Base-by-base conservation (phyloP, 164 flowering plant genomes). In the Vitis cinerea region DNA sequence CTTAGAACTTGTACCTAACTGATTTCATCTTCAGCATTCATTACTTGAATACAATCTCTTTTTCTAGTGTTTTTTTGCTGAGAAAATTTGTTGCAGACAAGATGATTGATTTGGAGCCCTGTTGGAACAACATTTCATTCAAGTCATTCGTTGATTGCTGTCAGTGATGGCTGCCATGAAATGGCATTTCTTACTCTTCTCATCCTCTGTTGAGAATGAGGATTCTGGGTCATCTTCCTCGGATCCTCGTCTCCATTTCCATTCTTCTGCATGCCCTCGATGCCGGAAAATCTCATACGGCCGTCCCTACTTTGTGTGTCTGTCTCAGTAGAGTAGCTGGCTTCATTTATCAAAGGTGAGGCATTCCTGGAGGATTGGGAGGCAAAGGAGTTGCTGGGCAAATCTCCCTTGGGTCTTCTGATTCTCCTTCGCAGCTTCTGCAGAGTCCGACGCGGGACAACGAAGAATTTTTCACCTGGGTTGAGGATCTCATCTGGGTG, bases 371-470 rank as follows among this genome's bases (percentile, higher is more conserved):
- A 54, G 16, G 58, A 51, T 30, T 58, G 12, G 19, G 66, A 62
- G 7, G 15, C 27, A 68, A 59, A 68, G 50, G 64, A 68, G n/a
- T n/a, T 14, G 2, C 16, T 31, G 31, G 61, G 15, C 3, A 27
- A 1, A 2, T 61, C 61, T 31, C 27, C 31, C 15, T 12, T 14
- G 4, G 71, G 72, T 50, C 55, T 75, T 13, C 47, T 56, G 29
- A 74, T 75, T 27, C 78, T 59, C 2, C 76, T 68, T 51, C 68
- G 76, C 29, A 87, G 86, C 67, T 82, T 87, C 73, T 57, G 64
- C 16, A 85, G 76, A 0, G 86, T 84, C 4, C 70, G 65, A 1
- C 61, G 61, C 0, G 91, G 87, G 27, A 87, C 84, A 11, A 83
- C 30, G 9, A 56, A 81, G 73, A 63, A 78, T 10, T 75, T 81